Conservation (phyloP, 1,139 yeast species). For the Hemisphaericaspora xylofermentans region DNA sequence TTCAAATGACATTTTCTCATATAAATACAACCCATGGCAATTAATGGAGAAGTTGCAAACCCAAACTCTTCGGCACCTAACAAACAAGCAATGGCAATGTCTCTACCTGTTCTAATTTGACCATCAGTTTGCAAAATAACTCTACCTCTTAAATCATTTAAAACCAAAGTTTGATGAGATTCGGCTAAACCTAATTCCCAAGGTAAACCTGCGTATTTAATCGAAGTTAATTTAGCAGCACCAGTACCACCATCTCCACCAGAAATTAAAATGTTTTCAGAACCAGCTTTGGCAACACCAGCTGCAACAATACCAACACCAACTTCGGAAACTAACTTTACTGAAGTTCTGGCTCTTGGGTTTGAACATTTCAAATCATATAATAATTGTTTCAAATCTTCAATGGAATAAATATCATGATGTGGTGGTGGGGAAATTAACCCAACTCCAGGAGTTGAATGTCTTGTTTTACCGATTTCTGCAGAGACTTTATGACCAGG, state of each 20-base stretch:
- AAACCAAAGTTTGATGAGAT: conserved; percentile 94
- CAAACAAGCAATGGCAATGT: conserved; percentile 91
- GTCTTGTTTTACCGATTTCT: conserved; percentile 91
- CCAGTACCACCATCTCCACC: conserved; percentile 99
- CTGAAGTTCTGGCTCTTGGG: conserved; percentile 96
- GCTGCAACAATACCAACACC: conserved; percentile 99
- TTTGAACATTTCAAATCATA: conserved; percentile 96
- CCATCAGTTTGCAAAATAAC: conserved; percentile 97
- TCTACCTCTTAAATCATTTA: conserved; percentile 93
- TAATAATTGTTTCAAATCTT: conserved; percentile 93
- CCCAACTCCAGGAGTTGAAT: conserved; percentile 96
- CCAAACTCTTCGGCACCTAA: conserved; percentile 99
- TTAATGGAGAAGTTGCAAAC: conserved; percentile 94
- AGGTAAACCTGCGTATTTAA: conserved; percentile 95
- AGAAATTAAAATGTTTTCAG: conserved; percentile 90
- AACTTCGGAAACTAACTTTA: conserved; percentile 93
- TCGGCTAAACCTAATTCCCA: conserved; percentile 99
- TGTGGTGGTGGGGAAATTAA: conserved; percentile 98
- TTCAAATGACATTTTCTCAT: conserved; percentile 92
- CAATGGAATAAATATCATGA: conserved; percentile 97
- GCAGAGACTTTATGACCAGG: conserved; percentile 93
- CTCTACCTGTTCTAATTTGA: conserved; percentile 93
- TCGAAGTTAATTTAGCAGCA: conserved; percentile 97
- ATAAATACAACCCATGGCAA: conserved; percentile 96
- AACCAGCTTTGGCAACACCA: conserved; percentile 98